Evolutionary conservation across 2,329 filamentous ascomycete genomes (phyloP), one percentile per base, ranked within the genome.

Genomic region (Colletotrichum spinosum): DNA sequence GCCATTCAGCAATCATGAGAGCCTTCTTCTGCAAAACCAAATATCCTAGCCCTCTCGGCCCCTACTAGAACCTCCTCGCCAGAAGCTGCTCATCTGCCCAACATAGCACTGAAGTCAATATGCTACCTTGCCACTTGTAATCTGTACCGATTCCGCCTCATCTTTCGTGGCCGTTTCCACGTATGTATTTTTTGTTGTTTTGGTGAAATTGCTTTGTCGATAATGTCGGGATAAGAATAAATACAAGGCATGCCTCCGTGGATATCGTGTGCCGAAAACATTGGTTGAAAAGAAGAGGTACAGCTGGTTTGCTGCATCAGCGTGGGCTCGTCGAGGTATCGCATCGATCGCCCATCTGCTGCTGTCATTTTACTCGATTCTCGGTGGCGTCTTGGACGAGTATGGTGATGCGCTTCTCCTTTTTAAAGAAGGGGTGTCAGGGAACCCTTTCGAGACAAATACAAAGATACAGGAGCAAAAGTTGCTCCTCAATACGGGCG

Each of bases 321-420:
- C 6, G 15, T 51, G 35, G 15, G 35, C 42, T 45, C 42, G 42
- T 15, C 13, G 7, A 15, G 12, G 17, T 10, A 11, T 10, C 2
- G 6, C 5, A 5, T 41, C 38, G 17, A 12, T 46, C 15, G 41
- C 25, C 39, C 34, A 25, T 25, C 33, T 38, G 39, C 61, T 37
- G 9, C 46, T 60, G 55, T 48, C 15, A 38, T n/a, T 69, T 69
- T 78, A 82, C 53, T 83, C 81, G 65, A 83, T 82, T 48, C 81
- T 76, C 4, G 81, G 81, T 11, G 80, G 77, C 38, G 78, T 76
- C 69, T 76, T 75, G 55, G 74, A 71, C 25, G 73, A 68, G 48
- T 71, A 70, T 42, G 78, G 76, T 38, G 80, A 77, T 2, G 78
- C 78, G 48, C 79, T 79, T 17, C 82, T 67, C 56, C 67, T 69